Conservation (phyloP, 1,284 basidiomycete species). For the Cystobasidiaceae sp. region DNA sequence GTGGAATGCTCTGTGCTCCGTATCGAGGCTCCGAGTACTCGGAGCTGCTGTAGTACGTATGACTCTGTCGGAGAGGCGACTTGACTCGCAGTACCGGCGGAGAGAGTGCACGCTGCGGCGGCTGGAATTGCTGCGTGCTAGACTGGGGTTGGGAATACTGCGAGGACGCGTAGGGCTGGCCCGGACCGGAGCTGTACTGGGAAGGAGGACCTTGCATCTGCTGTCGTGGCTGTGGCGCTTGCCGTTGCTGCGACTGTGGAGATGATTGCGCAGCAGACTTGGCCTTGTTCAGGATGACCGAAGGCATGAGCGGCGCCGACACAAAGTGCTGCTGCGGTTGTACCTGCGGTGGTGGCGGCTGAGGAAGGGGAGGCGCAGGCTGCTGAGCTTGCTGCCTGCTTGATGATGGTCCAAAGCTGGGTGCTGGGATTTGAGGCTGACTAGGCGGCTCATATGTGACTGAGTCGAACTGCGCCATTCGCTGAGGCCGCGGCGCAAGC, state of each 20-base stretch:
- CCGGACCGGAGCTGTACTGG: neutral
- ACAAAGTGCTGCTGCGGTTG: neutral
- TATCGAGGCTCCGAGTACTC: neutral
- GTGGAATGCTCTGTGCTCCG: conserved; percentile 24
- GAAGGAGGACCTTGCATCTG: neutral
- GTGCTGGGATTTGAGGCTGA: neutral
- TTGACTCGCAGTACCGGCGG: conserved; percentile 18
- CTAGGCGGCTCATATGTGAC: neutral
- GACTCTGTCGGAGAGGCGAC: conserved; percentile 16
- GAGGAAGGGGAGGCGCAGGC: neutral
- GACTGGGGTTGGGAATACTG: no score
- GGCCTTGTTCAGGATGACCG: conserved; percentile 21
- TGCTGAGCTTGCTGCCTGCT: neutral
- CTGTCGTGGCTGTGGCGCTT: neutral
- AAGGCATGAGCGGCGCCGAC: conserved; percentile 24
- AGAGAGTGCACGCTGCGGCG: neutral
- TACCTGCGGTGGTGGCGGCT: neutral
- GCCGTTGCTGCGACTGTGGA: neutral
- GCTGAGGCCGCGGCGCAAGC: conserved; percentile 9
- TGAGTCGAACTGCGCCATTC: conserved; percentile 2
- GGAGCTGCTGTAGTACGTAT: conserved; percentile 7
- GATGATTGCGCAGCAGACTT: neutral
- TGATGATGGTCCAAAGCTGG: neutral
- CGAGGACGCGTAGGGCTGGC: neutral
- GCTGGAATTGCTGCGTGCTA: neutral